Base-by-base conservation (phyloP, 2,329 filamentous ascomycete species). In the Penicillium concentricum region DNA sequence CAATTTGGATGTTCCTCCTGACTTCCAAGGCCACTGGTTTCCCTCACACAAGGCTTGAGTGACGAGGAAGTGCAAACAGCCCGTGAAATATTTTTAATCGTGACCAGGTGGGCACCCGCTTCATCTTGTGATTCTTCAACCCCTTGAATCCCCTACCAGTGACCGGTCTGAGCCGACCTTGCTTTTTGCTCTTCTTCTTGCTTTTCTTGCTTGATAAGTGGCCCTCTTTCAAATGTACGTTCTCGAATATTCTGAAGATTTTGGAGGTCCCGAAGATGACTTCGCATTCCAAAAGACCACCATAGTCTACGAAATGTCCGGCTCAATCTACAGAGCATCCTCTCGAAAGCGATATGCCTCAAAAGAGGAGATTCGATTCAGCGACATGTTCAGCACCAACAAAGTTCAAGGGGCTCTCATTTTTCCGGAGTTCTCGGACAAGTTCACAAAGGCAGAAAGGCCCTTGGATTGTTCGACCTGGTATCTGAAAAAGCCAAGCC, bases 201-300 rank as follows among this genome's bases (percentile, higher is more conserved):
- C 4, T 26, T 57, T 6, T 22, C 28, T 2, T 26, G 2, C 7
- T 20, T 57, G 6, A 43, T 37, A 5, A 4, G 34, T n/a, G 3
- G 24, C 2, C 28, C 3, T 32, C 32, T 28, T 20, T 39, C 18
- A 18, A 38, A 57, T 57, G 51, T 24, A 45, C 12, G 6, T 57
- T 26, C 44, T 55, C 18, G 44, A 57, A 54, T 55, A 16, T 30
- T 38, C 45, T 26, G 55, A 45, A 30, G 51, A 57, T 16, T 57
- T 50, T 20, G 55, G 44, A 16, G 38, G 51, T 12, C 39, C 35
- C 5, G 24, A 26, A 20, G 26, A 49, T 26, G n/a, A 9, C 8
- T 47, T 44, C 13, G 32, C 38, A n/a, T 55, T 57, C 26, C 22
- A 49, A 20, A 49, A 22, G 18, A 49, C 55, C 6, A 39, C 16